Base-by-base conservation (phyloP, 495 filamentous ascomycete species). In the Penicillium crystallinum region DNA sequence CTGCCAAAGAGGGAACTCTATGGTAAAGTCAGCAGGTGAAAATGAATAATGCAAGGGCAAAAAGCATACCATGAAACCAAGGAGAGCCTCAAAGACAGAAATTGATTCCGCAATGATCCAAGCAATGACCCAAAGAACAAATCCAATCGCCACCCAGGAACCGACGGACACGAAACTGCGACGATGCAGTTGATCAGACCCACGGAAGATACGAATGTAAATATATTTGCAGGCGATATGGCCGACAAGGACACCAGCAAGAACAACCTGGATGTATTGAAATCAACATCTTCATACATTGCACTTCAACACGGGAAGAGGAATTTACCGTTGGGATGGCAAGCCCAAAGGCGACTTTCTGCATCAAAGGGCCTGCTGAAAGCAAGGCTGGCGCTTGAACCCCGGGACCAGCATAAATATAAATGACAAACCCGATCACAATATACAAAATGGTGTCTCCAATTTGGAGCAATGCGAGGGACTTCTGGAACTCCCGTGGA, bases 311-410 rank as follows among this genome's bases (percentile, higher is more conserved):
- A 23, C 7, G 2, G 30, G 22, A 65, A 35, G 15, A 61, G 43
- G 23, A 6, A 34, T 40, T 35, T 54, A 44, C 79, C 23, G 84
- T 86, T 0, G 87, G 87, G 6, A 85, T 60, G 12, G 85, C 87
- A 41, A 90, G 67, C 10, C 85, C 86, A 57, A 84, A 91, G 1
- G 85, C 82, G 4, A 60, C 37, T 65, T 87, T 88, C 46, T 78
- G 75, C 1, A 90, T 56, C 0, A 78, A 29, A 1, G 68, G 65
- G 10, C 77, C 72, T 10, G 83, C 78, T 0, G 82, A 82, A 23
- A 81, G 75, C 0, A 90, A 75, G 2, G 86, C 85, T 1, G 87
- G 87, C 1, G 81, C 81, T 17, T 67, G 57, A 48, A 90, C 86
- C 4, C 68, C 67, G 1, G 56, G 56, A 17, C 87, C 86, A 10